Evolutionary conservation across 495 filamentous ascomycete genomes (phyloP).

Genomic region (Daldinia bambusicola): DNA sequence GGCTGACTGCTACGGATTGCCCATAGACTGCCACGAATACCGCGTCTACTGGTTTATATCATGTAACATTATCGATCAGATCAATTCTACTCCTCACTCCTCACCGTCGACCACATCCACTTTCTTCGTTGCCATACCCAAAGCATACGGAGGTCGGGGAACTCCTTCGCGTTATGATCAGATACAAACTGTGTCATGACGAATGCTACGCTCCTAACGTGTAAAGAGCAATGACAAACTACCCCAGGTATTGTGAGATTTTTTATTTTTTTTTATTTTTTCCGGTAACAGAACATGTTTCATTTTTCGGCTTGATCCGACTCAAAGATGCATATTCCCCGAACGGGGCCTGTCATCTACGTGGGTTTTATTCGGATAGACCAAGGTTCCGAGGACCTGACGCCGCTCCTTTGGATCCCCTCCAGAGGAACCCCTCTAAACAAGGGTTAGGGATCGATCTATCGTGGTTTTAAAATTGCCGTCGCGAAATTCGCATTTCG

Average conservation of each 20-base stretch:
- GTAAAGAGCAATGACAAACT: neutral
- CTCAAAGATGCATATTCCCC: constrained; percentile 17
- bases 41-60: constrained; percentile 23
- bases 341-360: constrained; percentile 20
- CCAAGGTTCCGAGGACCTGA: constrained; percentile 26
- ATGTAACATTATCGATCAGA: constrained; percentile 34
- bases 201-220: constrained; percentile 6
- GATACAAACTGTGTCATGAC: constrained; percentile 13
- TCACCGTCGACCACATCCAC: constrained; percentile 6
- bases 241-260: neutral
- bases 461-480: neutral
- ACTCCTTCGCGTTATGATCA: constrained; percentile 11
- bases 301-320: constrained; percentile 43
- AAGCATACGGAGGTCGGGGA: constrained; percentile 10
- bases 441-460: neutral
- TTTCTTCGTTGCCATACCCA: constrained; percentile 25
- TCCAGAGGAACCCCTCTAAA: neutral
- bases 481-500: constrained; percentile 17
- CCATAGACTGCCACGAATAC: constrained; percentile 35
- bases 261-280: neutral
- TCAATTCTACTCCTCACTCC: constrained; percentile 10
- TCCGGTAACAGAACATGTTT: constrained; percentile 16
- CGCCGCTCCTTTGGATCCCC: constrained; percentile 16
- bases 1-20: constrained; percentile 29
- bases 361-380: constrained; percentile 20